Conservation (phyloP, 495 filamentous ascomycete species). For the Collariella sp. region DNA sequence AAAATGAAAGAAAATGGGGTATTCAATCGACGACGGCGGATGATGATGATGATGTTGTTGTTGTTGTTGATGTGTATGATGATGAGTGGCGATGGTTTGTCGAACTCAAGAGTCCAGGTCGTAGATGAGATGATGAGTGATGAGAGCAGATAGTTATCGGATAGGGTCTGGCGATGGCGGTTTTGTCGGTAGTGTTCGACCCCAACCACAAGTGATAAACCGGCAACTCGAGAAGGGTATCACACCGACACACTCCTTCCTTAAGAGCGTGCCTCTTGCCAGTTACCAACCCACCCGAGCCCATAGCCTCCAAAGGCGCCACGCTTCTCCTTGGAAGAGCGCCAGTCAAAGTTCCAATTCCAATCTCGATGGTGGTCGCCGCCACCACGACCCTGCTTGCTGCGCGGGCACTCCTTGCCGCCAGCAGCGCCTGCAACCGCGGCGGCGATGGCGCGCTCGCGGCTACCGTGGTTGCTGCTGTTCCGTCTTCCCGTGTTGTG, state of each 20-base stretch:
- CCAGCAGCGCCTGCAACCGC: too few relatives aligned
- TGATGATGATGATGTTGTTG: not conserved
- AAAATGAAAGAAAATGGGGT: conserved; percentile 4
- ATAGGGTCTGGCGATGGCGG: conserved; percentile 1
- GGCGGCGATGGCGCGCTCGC: conserved; percentile 41
- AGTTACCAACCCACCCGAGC: conserved; percentile 84
- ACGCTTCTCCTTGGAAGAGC: conserved; percentile 55
- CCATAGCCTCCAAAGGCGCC: conserved; percentile 52
- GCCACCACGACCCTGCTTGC: conserved; percentile 38
- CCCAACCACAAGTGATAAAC: conserved; percentile 48
- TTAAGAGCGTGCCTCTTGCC: conserved; percentile 51
- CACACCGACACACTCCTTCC: conserved; percentile 6
- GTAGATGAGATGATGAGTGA: not conserved
- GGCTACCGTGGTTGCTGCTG: conserved; percentile 30
- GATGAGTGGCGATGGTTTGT: not conserved
- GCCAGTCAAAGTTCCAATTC: conserved; percentile 55
- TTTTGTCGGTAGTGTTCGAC: conserved; percentile 25
- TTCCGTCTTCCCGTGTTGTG: conserved; percentile 17
- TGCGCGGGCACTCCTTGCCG: conserved; percentile 37
- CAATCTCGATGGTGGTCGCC: conserved; percentile 48
- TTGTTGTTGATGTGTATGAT: not conserved
- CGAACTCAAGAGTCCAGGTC: not conserved
- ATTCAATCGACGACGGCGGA: conserved; percentile 14
- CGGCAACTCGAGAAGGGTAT: conserved; percentile 21
- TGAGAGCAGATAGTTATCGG: not conserved